Evolutionary conservation across 2,329 filamentous ascomycete genomes (phyloP).

Genomic region (Fusarium bactridioides): DNA sequence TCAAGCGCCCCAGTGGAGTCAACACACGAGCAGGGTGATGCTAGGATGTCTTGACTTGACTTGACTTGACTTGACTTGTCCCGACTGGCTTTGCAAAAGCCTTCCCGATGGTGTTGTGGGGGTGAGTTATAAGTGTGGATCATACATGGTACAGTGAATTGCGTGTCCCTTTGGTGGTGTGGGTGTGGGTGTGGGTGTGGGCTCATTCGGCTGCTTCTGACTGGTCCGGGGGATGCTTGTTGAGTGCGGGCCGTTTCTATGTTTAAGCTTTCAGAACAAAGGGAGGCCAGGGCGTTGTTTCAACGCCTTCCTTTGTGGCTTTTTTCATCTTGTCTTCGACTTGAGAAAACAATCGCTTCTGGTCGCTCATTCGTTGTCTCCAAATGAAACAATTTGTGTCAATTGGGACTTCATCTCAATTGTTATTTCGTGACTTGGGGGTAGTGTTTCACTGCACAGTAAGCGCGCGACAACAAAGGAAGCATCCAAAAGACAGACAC

Average conservation of each 20-base stretch:
- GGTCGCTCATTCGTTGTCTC: constrained; percentile 3
- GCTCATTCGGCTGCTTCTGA: constrained; percentile 23
- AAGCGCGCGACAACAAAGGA: constrained; percentile 22
- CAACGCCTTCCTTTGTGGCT: constrained; percentile 25
- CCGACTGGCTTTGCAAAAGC: constrained; percentile 18
- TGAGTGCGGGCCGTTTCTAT: constrained; percentile 21
- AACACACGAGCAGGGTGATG: constrained; percentile 14
- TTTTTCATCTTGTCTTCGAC: constrained; percentile 14
- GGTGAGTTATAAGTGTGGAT: constrained; percentile 5
- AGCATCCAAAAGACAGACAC: neutral
- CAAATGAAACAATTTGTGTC: constrained; percentile 24
- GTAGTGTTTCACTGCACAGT: neutral
- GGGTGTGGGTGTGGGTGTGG: constrained; percentile 26
- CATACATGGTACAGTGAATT: neutral
- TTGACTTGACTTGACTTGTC: neutral
- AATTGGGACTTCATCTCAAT: constrained; percentile 7
- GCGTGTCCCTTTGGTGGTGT: constrained; percentile 17
- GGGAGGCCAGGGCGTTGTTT: constrained; percentile 34
- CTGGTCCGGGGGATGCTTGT: constrained; percentile 25
- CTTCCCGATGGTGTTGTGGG: constrained; percentile 26
- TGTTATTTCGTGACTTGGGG: neutral
- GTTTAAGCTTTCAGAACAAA: constrained; percentile 27
- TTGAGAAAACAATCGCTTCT: neutral
- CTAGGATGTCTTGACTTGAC: constrained; percentile 2
- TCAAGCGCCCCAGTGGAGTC: constrained; percentile 34